phyloP scores from a whole-genome alignment of 1,284 basidiomycete genomes.

The Moesziomyces antarcticus region DNA sequence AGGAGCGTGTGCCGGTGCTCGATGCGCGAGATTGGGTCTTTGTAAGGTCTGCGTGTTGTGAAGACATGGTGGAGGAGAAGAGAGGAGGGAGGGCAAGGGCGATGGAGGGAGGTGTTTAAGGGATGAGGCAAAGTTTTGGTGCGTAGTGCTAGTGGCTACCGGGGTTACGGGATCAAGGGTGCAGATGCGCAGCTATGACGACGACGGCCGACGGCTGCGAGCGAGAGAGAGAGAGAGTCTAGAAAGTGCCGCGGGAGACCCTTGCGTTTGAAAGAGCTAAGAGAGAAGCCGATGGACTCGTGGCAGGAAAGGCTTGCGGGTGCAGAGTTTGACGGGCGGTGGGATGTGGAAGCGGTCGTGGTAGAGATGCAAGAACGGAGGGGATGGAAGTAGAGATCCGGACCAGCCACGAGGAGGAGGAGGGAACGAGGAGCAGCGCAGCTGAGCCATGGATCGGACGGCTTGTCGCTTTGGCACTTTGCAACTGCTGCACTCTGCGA shows the following conservation, averaged over 20 bases:
- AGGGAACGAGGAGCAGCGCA: neutral
- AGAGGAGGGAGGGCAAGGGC: neutral
- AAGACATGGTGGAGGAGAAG: slow-evolving; percentile 34
- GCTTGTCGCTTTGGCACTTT: too few species aligned
- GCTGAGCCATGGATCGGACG: too few species aligned
- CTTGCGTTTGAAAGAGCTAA: neutral
- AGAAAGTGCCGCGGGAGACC: neutral
- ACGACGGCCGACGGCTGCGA: too few species aligned
- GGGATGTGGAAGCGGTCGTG: neutral
- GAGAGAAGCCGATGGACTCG: neutral
- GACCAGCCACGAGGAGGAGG: slow-evolving; percentile 1
- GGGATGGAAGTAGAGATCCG: slow-evolving; percentile 13
- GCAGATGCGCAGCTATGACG: neutral
- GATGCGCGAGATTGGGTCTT: slow-evolving; percentile 40
- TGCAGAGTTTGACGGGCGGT: neutral
- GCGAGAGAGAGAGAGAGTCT: too few species aligned
- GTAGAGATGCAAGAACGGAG: slow-evolving; percentile 2
- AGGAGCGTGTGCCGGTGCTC: slow-evolving; percentile 27
- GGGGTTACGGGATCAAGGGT: neutral
- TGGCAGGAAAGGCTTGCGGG: neutral
- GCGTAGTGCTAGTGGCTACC: neutral
- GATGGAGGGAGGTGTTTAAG: neutral
- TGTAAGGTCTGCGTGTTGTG: slow-evolving; percentile 12
- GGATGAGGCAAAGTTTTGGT: neutral
- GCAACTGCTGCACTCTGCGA: too few species aligned